These are phyloP conservation scores for Benincasa hispida DNA, from an alignment of 306 rosid genomes.

Conservation along the genomic window DNA sequence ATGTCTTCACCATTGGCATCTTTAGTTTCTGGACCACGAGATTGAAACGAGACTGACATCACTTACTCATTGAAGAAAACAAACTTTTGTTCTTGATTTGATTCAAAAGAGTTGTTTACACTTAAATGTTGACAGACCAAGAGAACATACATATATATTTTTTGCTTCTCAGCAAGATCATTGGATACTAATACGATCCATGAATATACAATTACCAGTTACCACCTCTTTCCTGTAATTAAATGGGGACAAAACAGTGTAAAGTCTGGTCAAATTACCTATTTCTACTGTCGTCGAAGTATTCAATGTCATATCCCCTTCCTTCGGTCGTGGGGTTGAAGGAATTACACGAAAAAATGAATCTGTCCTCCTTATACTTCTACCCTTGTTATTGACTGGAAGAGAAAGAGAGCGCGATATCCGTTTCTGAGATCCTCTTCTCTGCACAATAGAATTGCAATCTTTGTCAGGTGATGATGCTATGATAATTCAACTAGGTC, in stretches of 20 bases:
- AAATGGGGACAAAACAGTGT: neutral
- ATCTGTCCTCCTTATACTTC: constrained; percentile 52
- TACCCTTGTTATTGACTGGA: constrained; percentile 47
- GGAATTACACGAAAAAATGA: constrained; percentile 70
- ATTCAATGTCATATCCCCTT: constrained; percentile 20
- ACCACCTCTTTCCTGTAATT: neutral
- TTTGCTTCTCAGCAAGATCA: neutral
- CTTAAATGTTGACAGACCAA: neutral
- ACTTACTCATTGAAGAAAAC: constrained; percentile 1
- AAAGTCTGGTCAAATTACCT: constrained; percentile 33
- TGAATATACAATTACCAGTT: neutral
- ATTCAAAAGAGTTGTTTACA: neutral
- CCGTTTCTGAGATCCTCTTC: constrained; percentile 25
- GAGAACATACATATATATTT: neutral
- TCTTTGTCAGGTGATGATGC: neutral
- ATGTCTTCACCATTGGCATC: constrained; percentile 71
- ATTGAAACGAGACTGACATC: constrained; percentile 8
- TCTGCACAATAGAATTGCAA: constrained; percentile 33
- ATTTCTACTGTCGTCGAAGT: constrained; percentile 33
- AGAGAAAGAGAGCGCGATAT: constrained; percentile 84
- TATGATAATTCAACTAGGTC: neutral
- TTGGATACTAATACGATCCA: neutral
- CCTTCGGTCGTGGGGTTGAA: constrained; percentile 68
- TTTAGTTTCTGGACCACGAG: constrained; percentile 37
- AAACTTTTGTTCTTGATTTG: neutral